phyloP scores from a whole-genome alignment of 805 yeast genomes.

The Lipomyces oligophaga region DNA sequence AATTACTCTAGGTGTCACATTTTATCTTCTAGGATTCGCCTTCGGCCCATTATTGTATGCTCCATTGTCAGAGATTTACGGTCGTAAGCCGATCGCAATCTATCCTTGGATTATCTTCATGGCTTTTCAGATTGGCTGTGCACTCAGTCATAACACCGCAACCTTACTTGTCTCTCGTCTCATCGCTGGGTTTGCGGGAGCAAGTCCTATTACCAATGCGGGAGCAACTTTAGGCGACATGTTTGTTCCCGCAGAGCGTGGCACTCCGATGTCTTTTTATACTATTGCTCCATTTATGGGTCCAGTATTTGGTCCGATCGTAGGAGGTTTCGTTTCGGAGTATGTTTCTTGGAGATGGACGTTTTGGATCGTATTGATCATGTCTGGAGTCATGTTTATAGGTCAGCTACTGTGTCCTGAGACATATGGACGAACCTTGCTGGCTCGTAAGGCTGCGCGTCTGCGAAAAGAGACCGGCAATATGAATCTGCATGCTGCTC shows the following conservation, averaged over 20 bases:
- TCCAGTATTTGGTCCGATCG: constrained; percentile 46
- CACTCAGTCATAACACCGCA: constrained; percentile 49
- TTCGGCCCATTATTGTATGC: constrained; percentile 66
- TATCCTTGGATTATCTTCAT: constrained; percentile 42
- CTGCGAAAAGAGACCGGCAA: constrained; percentile 78
- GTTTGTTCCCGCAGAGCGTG: constrained; percentile 49
- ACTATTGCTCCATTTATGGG: constrained; percentile 47
- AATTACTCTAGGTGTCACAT: constrained; percentile 21
- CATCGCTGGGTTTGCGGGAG: constrained; percentile 57
- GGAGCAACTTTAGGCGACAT: constrained; percentile 61
- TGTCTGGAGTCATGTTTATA: constrained; percentile 37
- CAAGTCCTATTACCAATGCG: constrained; percentile 56
- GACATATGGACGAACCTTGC: constrained; percentile 46
- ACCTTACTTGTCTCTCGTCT: constrained; percentile 54
- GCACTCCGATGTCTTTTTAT: constrained; percentile 50
- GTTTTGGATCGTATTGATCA: constrained; percentile 50
- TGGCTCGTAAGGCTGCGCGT: constrained; percentile 60
- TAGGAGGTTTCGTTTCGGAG: constrained; percentile 47
- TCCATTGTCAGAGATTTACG: constrained; percentile 45
- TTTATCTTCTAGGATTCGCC: constrained; percentile 18
- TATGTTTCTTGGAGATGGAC: constrained; percentile 54
- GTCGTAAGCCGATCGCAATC: constrained; percentile 45
- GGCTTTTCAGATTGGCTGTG: constrained; percentile 49
- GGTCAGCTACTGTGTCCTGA: constrained; percentile 40
- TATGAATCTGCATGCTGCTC: constrained; percentile 82